Evolutionary conservation across 2,329 filamentous ascomycete species (phyloP), one percentile per base, ranked within the genome.

Genomic region (Aureobasidium sp.): DNA sequence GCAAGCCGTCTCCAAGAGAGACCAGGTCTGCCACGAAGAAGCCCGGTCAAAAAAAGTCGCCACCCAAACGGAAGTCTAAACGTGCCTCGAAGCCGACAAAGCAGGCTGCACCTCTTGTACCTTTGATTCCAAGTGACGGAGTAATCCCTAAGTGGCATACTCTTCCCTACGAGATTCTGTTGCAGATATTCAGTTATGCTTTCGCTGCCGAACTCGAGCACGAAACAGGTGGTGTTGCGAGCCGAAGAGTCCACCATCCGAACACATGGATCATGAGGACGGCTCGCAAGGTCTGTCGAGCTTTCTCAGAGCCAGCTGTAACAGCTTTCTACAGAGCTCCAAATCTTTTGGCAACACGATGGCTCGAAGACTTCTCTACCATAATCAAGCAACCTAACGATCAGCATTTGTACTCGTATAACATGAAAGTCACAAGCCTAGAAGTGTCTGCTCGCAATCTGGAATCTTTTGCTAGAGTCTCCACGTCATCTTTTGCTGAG

Each of bases 391-490:
- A 64, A 45, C 66, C 66, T 2, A 63, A 65, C 8, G 65, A 69
- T 11, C 68, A 66, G 34, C 67, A 67, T 3, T 68, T 69, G 54
- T 70, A 76, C 64, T 86, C 89, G 64, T 93, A 93, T 71, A 79
- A 82, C 44, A 79, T 79, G 66, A 95, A 91, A 75, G 80, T 94
- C 54, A 83, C 86, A 69, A 79, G 82, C 8, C 75, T 96, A 27
- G 83, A 85, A 62, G 77, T 95, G 52, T 86, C 94, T 68, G 85
- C 87, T 11, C 32, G 42, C 8, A 44, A 42, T 25, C 44, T 63
- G n/a, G 60, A 62, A 15, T 59, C 58, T 13, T 57, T 62, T 16
- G 48, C 57, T 11, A 61, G 59, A 25, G 29, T 82, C 11, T 10
- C 39, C 7, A 15, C 34, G 27, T 76, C 86, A 61, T 80, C 86